Evolutionary conservation across 139 green algal species (phyloP).

Genomic region (Limnomonas spitsbergensis): DNA sequence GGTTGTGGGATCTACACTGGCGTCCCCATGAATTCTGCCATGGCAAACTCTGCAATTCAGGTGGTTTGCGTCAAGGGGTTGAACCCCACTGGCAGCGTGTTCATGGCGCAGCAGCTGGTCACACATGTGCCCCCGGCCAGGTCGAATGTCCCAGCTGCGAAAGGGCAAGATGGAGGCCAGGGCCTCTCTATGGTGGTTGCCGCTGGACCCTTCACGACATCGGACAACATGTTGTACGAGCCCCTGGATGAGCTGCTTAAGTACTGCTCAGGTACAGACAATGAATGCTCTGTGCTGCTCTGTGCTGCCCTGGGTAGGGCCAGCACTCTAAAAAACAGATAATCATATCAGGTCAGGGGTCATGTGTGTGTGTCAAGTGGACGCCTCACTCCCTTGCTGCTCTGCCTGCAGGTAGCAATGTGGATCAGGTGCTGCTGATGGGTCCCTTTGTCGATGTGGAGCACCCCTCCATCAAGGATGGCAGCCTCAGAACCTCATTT

Average conservation of each 20-base stretch:
- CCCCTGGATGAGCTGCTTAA: constrained; percentile 74
- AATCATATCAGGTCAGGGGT: too few relatives aligned
- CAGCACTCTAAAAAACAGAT: too few relatives aligned
- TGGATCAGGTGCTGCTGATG: constrained; percentile 66
- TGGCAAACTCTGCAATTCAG: too few relatives aligned
- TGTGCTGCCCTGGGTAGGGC: too few relatives aligned
- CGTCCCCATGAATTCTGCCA: too few relatives aligned
- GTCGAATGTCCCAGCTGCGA: neutral
- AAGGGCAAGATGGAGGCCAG: too few relatives aligned
- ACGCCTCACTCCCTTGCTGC: neutral
- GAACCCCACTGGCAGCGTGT: constrained; percentile 71
- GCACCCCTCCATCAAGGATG: constrained; percentile 64
- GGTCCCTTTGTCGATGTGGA: constrained; percentile 92
- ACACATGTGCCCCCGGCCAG: constrained; percentile 41
- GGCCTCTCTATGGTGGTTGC: constrained; percentile 48
- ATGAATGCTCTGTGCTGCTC: neutral
- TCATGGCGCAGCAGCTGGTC: constrained; percentile 67
- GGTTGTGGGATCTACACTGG: too few relatives aligned
- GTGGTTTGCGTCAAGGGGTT: constrained; percentile 63
- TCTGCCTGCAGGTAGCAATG: neutral
- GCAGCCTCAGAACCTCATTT: constrained; percentile 65
- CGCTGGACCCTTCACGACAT: constrained; percentile 67
- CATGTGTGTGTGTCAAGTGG: too few relatives aligned
- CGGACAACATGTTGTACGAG: constrained; percentile 63
- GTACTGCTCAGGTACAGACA: constrained; percentile 38